Base-by-base conservation (phyloP, 2,329 filamentous ascomycete genomes). In the Botrytis aclada region DNA sequence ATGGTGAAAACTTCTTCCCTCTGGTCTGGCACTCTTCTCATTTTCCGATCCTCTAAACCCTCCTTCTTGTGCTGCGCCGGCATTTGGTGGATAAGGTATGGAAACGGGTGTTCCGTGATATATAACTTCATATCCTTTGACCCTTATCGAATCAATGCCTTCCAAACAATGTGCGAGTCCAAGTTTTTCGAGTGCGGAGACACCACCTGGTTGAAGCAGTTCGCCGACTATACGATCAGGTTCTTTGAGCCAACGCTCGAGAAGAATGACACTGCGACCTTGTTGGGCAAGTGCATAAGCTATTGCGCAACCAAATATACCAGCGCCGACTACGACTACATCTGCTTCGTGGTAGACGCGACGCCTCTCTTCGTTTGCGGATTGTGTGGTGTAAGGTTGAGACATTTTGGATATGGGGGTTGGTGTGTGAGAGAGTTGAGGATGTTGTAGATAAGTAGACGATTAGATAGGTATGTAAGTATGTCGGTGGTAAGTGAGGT, bases 221-320 rank as follows among this genome's bases (percentile, higher is more conserved):
- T 99, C 96, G 78, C 96, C 96, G 65, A 99, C 94, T 77, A 99
- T 99, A 76, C 96, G 90, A 84, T 98, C 92, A 32, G 96, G 96
- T 84, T 98, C 92, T 83, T 94, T 94, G 83, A 98, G 86, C 83
- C 90, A 97, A 79, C 89, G 89, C 84, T 99, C 96, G 69, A 99
- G 88, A 69, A 99, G 85, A 39, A 98, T 87, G 39, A 99, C 95
- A 81, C 93, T 97, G 75, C 96, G 90, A 71, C 94, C 95, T 84
- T 98, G 96, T 78, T 92, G 91, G 74, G 93, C 95, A 63, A 98
- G 87, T 34, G 95, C 90, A 76, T 91, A 92, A 29, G 96, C 95
- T 34, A 94, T 86, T 32, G 95, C 93, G 82, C 94, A 97, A 58
- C 96, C 96, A 75, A 97, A 89, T 73, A 98, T 88, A 72, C 96